Base-by-base conservation (phyloP, 2,329 filamentous ascomycete genomes). In the Diatrype stigma region DNA sequence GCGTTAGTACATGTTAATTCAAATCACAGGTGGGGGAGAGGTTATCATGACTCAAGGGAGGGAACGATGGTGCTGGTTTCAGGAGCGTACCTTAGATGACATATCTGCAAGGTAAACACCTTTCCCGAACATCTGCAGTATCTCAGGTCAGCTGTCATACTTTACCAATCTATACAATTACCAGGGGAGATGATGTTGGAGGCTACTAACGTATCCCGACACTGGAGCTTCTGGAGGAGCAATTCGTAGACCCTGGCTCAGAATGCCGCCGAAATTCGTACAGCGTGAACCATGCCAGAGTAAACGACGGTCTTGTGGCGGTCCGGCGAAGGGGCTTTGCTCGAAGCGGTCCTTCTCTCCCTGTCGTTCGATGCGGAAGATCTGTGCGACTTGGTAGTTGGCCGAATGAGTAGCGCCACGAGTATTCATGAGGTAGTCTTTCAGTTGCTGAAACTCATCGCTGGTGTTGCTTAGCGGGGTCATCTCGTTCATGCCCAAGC, bases 101-200 rank as follows among this genome's bases (percentile, higher is more conserved):
- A 91, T 91, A 62, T 95, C 90, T 2, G 90, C 90, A 2, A 96
- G 79, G 64, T 96, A 96, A 45, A 96, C 87, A 42, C 90, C 90
- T 68, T 95, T 95, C 51, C 87, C 90, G 59, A 95, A 96, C 87
- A 93, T 93, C 73, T 93, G 34, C 14, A 37, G 16, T 37, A 16
- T 37, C 4, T 37, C 12, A 37, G 12, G 34, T 37, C 34, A 37
- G 34, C 16, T 4, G 6, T 12, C 16, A 17, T 37, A 37, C 34
- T 37, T 17, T 12, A 37, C 14, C 34, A 12, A 37, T 6, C 10
- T 30, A 30, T 30, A 30, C 26, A 10, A 30, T 30, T 6, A 30
- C 26, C 6, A 30, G 26, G 26, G 26, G 6, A 37, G n/a, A 17
- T 14, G 34, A 37, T 7, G 6, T 7, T 12, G 16, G 14, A 17